Percentiles rank a stretch among this genome's conserved stretches.
Evolutionary conservation across 306 rosid species (phyloP).

Genomic region (Acmispon strigosus): DNA sequence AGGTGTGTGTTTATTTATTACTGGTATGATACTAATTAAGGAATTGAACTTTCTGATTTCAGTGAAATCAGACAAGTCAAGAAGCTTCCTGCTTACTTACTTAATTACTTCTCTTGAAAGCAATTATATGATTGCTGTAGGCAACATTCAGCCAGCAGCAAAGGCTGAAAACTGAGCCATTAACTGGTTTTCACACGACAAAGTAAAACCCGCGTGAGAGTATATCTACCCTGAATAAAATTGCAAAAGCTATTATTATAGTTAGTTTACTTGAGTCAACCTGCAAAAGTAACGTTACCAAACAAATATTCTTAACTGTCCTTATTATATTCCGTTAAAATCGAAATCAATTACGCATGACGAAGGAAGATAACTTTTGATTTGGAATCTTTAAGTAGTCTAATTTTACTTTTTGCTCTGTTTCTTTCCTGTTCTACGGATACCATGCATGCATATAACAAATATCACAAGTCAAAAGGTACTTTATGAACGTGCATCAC

Average conservation of each 20-base stretch:
- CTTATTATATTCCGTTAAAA: background rate
- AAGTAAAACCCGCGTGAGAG: constrained; percentile 20
- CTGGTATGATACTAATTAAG: too few relatives aligned
- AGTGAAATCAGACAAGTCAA: background rate
- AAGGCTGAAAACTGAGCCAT: background rate
- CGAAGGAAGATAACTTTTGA: background rate
- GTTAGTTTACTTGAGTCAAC: background rate
- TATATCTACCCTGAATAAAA: background rate
- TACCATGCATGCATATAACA: background rate
- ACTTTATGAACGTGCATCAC: too few relatives aligned
- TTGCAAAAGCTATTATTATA: background rate
- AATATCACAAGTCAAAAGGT: too few relatives aligned
- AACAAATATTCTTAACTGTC: constrained; percentile 1
- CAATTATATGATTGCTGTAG: constrained; percentile 17
- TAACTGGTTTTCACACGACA: constrained; percentile 1
- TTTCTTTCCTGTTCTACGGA: background rate
- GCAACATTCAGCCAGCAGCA: constrained; percentile 16
- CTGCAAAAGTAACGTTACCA: background rate
- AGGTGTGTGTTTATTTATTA: too few relatives aligned
- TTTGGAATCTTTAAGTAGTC: background rate
- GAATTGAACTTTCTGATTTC: background rate
- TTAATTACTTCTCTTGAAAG: constrained; percentile 10
- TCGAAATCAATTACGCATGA: background rate
- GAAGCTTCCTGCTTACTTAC: background rate
- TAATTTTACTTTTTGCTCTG: background rate